Evolutionary conservation across 225 moss, liverwort and hornwort species (phyloP).

Genomic region (Neckera pumila): DNA sequence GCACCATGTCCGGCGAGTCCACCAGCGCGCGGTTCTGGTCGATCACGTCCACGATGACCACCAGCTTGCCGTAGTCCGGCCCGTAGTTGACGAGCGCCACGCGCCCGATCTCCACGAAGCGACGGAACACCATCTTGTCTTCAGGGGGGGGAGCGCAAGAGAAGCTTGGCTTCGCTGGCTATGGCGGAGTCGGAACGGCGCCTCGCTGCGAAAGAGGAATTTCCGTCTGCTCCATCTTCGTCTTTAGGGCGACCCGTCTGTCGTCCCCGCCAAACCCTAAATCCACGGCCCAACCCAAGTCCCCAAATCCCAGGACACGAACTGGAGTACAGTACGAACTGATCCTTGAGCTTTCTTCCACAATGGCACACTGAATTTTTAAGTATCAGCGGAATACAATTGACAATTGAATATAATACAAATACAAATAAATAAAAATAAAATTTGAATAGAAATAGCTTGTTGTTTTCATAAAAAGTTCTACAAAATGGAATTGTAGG

Average conservation of each 20-base stretch:
- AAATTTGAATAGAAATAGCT: too few species aligned
- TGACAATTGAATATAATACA: background rate
- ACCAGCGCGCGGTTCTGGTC: background rate
- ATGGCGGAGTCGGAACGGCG: background rate
- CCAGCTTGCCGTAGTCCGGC: background rate
- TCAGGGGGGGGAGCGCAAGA: background rate
- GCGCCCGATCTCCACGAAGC: background rate
- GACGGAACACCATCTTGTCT: background rate
- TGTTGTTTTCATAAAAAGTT: background rate
- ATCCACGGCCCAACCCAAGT: background rate
- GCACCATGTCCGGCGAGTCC: background rate
- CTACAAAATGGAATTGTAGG: too few species aligned
- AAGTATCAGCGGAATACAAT: too few species aligned
- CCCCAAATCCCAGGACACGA: background rate
- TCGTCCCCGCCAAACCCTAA: background rate
- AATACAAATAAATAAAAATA: too few species aligned
- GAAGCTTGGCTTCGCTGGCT: background rate
- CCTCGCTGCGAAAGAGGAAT: background rate
- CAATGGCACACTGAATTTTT: background rate
- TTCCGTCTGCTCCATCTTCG: rapidly evolving
- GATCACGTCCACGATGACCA: background rate
- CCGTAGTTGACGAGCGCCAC: background rate
- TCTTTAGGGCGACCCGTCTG: background rate
- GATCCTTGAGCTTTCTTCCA: background rate
- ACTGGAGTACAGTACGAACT: background rate